Percentiles rank a stretch among this genome's conserved stretches.
Conservation (phyloP, 2,329 filamentous ascomycete species). For the Rutstroemia sp. region DNA sequence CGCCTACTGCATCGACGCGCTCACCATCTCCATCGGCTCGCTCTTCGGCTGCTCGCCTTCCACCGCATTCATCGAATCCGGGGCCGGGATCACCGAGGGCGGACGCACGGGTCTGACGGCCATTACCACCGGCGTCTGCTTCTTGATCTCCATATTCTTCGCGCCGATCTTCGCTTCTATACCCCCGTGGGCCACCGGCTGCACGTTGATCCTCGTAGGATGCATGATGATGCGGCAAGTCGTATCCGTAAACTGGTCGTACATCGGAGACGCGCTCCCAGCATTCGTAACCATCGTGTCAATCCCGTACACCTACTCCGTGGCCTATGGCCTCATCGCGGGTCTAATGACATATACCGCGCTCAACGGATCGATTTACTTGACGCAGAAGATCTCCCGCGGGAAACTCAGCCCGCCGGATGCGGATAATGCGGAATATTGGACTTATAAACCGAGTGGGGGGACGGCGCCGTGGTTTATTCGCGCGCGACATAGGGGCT, state of each 20-base stretch:
- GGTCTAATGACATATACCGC: constrained; percentile 48
- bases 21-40: constrained; percentile 63
- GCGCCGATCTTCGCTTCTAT: constrained; percentile 71
- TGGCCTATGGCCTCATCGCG: constrained; percentile 69
- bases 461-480: constrained; percentile 52
- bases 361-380: constrained; percentile 45
- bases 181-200: constrained; percentile 71
- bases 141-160: constrained; percentile 66
- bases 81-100: constrained; percentile 68
- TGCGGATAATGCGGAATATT: constrained; percentile 47
- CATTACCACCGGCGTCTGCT: constrained; percentile 61
- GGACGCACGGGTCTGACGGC: constrained; percentile 67
- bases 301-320: constrained; percentile 74
- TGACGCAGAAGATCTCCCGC: constrained; percentile 39
- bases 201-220: constrained; percentile 65
- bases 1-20: constrained; percentile 66
- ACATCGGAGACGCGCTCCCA: constrained; percentile 67
- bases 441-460: constrained; percentile 41
- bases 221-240: constrained; percentile 74
- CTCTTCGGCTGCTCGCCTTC: constrained; percentile 64
- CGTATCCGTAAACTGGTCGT: constrained; percentile 68
- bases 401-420: constrained; percentile 44
- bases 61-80: constrained; percentile 69
- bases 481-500: constrained; percentile 16
- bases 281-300: constrained; percentile 69